These are phyloP conservation scores for Gregarina niphandrodes DNA, from an alignment of 169 alveolate species.

Conservation along the genomic window DNA sequence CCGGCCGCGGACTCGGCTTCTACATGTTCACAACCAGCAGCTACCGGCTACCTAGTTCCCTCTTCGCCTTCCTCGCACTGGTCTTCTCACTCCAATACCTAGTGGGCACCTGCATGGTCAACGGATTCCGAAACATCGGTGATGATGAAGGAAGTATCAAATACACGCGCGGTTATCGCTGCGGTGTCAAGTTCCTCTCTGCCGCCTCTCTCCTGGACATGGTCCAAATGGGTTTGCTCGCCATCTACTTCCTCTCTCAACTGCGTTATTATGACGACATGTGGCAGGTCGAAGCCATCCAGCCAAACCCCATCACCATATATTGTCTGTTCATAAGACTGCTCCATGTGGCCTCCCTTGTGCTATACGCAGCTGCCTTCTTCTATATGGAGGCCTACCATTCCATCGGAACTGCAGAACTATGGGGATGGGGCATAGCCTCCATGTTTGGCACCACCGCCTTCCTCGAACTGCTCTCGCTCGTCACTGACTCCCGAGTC, in stretches of 20 bases:
- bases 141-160: slow-evolving; percentile 60
- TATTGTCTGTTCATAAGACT: slow-evolving; percentile 44
- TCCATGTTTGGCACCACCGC: slow-evolving; percentile 23
- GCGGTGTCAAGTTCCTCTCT: slow-evolving; percentile 48
- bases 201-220: slow-evolving; percentile 54
- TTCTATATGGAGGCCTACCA: slow-evolving; percentile 63
- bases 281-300: slow-evolving; percentile 50
- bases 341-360: slow-evolving; percentile 43
- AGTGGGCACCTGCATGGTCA: slow-evolving; percentile 38
- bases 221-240: slow-evolving; percentile 39
- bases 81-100: slow-evolving; percentile 47
- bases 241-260: slow-evolving; percentile 42
- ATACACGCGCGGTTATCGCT: slow-evolving; percentile 56
- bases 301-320: slow-evolving; percentile 53
- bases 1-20: too few relatives aligned
- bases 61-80: too few relatives aligned
- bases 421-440: slow-evolving; percentile 67
- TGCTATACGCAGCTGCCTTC: slow-evolving; percentile 48
- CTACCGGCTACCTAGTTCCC: too few relatives aligned
- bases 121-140: slow-evolving; percentile 48
- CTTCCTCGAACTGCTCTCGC: slow-evolving; percentile 36
- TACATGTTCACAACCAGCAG: too few relatives aligned
- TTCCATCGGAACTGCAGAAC: slow-evolving; percentile 66
- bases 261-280: slow-evolving; percentile 44
- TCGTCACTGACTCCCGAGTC: slow-evolving; percentile 29